These are phyloP conservation scores for Zychaea mexicana DNA, from an alignment of 371 early-diverging fungal genomes.

Conservation along the genomic window DNA sequence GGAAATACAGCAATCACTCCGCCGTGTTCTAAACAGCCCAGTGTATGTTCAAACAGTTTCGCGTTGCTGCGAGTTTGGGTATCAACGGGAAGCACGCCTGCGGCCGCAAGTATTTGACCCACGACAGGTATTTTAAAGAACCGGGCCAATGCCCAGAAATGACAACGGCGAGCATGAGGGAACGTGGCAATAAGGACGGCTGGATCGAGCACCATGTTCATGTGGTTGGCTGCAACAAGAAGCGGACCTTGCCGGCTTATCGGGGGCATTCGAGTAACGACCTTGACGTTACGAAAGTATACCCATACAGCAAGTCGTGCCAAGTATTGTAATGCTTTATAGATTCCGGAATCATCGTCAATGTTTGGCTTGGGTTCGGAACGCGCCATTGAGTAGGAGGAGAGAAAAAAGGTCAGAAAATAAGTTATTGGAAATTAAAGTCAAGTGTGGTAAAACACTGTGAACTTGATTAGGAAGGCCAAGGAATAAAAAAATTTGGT, in stretches of 20 bases:
- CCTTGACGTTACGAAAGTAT: conserved; percentile 51
- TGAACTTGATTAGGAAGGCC: too few species aligned
- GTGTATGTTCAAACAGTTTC: conserved; percentile 50
- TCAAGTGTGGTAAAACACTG: too few species aligned
- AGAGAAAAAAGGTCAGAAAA: too few species aligned
- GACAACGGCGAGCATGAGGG: conserved; percentile 55
- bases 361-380: neutral
- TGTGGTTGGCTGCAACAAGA: conserved; percentile 54
- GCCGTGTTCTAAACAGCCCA: conserved; percentile 47
- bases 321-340: conserved; percentile 39
- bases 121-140: conserved; percentile 54
- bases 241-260: conserved; percentile 43
- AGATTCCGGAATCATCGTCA: conserved; percentile 12
- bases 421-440: too few species aligned
- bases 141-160: conserved; percentile 62
- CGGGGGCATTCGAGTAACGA: conserved; percentile 31
- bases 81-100: conserved; percentile 61
- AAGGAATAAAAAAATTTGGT: too few species aligned
- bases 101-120: conserved; percentile 37
- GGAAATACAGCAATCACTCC: conserved; percentile 61
- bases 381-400: neutral
- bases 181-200: conserved; percentile 52
- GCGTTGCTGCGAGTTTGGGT: conserved; percentile 58
- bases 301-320: conserved; percentile 46
- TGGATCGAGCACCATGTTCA: conserved; percentile 65